These are phyloP conservation scores for Prunus fruticosa DNA, from an alignment of 306 rosid species.

Conservation along the genomic window DNA sequence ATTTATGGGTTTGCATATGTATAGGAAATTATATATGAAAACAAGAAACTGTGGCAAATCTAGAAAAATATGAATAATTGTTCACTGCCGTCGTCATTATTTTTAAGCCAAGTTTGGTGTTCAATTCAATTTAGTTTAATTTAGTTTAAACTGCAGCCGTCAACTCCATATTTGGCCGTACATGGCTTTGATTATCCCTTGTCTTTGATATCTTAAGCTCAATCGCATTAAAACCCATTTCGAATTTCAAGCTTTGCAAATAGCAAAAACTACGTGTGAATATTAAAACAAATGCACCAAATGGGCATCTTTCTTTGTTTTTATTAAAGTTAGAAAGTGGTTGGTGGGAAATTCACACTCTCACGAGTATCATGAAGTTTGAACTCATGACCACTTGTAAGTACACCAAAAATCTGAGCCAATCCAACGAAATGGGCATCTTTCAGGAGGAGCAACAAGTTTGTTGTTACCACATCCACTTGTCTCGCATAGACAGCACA, in stretches of 20 bases:
- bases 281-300: too few relatives aligned
- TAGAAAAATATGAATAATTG: too few relatives aligned
- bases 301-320: not conserved
- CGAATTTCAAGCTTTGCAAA: not conserved
- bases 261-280: not conserved
- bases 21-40: too few relatives aligned
- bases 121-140: too few relatives aligned
- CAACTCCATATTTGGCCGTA: conserved; percentile 1
- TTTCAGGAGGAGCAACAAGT: not conserved
- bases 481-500: not conserved
- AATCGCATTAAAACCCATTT: not conserved
- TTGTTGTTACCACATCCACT: not conserved
- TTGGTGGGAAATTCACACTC: too few relatives aligned
- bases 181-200: conserved; percentile 14
- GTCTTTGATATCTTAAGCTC: not conserved
- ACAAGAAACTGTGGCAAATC: too few relatives aligned
- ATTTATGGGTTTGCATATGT: too few relatives aligned
- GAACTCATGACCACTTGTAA: too few relatives aligned
- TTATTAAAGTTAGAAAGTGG: too few relatives aligned
- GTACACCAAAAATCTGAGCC: accelerated
- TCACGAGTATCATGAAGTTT: accelerated
- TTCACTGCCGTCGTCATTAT: too few relatives aligned
- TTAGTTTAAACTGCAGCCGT: not conserved
- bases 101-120: too few relatives aligned
- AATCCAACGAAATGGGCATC: too few relatives aligned